Evolutionary conservation across 345 rosid species (phyloP), one percentile per base, ranked within the genome.

Genomic region (Populus euphratica): DNA sequence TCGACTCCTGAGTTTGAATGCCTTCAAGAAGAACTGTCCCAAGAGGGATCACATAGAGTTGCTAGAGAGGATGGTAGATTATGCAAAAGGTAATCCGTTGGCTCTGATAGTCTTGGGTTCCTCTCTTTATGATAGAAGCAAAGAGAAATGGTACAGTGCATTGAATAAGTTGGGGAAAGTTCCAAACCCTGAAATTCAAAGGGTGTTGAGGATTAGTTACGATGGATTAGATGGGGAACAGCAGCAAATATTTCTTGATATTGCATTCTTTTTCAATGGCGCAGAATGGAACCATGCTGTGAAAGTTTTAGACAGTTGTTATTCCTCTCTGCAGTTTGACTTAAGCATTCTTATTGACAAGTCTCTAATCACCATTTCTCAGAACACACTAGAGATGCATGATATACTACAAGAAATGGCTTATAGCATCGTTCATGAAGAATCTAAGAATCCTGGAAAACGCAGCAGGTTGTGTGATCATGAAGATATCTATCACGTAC

Each of bases 351-450:
- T 78, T 1, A 29, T 25, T 31, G 77, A 72, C 2, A 78, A 66
- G 73, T 67, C 67, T 27, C 73, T 73, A 8, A 14, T 78, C 31
- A 72, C 36, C 1, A 17, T 25, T 23, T 25, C 12, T 12, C 3
- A 9, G 23, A 5, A 17, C 3, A 9, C 17, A 0, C 3, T 78
- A 17, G 41, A 33, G 50, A 72, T 78, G 73, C 81, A 78, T 78
- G 67, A 78, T 67, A 49, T 66, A n/a, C 23, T 78, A 8, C 81
- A 73, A 73, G 73, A 78, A 52, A 78, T 78, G 77, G 81, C 73
- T 10, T n/a, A n/a, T 2, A 52, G 11, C 38, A 67, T 78, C 29
- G 68, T 72, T 1, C 33, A 68, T 4, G 8, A 39, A 36, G 67
- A 73, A 67, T 72, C 77, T 8, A 6, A 71, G 3, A 44, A 74